Conservation (phyloP, 495 filamentous ascomycete species). For the Friedmanniomyces endolithicus region DNA sequence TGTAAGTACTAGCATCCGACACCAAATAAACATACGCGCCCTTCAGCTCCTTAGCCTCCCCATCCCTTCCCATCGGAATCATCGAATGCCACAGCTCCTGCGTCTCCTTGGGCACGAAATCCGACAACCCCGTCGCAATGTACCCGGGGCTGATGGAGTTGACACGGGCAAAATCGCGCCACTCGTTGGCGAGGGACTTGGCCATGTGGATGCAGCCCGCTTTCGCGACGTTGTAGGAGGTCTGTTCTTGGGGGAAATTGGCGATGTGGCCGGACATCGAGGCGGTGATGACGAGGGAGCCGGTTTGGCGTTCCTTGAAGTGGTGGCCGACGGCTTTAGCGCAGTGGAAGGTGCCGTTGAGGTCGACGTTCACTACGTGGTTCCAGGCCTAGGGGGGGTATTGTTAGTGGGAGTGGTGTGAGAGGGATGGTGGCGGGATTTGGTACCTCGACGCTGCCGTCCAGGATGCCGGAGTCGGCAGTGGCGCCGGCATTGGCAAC, state of each 20-base stretch:
- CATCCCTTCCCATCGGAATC: slow-evolving; percentile 66
- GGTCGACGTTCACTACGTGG: slow-evolving; percentile 46
- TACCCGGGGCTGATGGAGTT: slow-evolving; percentile 67
- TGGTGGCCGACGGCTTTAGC: slow-evolving; percentile 53
- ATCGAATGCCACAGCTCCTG: slow-evolving; percentile 63
- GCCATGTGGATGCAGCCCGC: slow-evolving; percentile 43
- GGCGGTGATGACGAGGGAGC: slow-evolving; percentile 51
- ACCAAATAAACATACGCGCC: slow-evolving; percentile 68
- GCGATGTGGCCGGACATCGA: slow-evolving; percentile 62
- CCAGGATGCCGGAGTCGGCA: slow-evolving; percentile 34
- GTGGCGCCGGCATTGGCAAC: slow-evolving; percentile 49
- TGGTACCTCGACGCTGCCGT: slow-evolving; percentile 41
- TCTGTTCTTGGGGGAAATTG: slow-evolving; percentile 70
- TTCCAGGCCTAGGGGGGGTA: slow-evolving; percentile 38
- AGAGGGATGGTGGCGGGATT: neutral
- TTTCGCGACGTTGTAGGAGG: slow-evolving; percentile 71
- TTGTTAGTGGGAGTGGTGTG: neutral
- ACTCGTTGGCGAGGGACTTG: slow-evolving; percentile 57
- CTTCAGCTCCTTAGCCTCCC: slow-evolving; percentile 72
- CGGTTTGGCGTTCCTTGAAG: slow-evolving; percentile 49
- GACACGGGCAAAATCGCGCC: slow-evolving; percentile 64
- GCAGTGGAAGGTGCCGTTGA: slow-evolving; percentile 54
- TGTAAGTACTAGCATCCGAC: slow-evolving; percentile 47
- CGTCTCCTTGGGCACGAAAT: slow-evolving; percentile 58
- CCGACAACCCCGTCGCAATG: slow-evolving; percentile 66